phyloP scores from a whole-genome alignment of 768 basidiomycete genomes.

The Pleurotus cornucopiae region DNA sequence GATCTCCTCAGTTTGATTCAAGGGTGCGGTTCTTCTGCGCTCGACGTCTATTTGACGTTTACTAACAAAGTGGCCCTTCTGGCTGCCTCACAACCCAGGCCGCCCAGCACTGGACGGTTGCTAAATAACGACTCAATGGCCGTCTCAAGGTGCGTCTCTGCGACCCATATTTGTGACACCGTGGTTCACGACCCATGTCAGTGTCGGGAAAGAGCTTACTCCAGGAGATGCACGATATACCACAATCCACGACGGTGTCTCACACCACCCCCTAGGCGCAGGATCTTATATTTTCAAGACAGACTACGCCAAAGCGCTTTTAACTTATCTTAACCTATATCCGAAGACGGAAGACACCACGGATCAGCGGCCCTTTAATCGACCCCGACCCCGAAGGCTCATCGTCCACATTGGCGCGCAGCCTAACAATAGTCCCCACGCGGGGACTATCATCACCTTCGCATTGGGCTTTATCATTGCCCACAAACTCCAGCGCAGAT shows the following conservation, averaged over 20 bases:
- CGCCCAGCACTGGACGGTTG: no score
- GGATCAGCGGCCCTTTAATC: background rate
- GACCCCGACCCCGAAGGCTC: background rate
- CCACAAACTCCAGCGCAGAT: constrained; percentile 11
- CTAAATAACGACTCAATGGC: no score
- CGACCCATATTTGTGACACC: no score
- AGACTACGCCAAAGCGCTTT: constrained; percentile 2
- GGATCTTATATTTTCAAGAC: constrained; percentile 19
- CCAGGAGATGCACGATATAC: background rate
- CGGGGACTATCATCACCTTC: constrained; percentile 23
- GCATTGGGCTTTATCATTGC: constrained; percentile 22
- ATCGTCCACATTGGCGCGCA: constrained; percentile 23
- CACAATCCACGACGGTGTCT: constrained; percentile 15
- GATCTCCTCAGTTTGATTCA: no score
- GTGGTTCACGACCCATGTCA: background rate
- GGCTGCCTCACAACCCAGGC: no score
- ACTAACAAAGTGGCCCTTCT: no score
- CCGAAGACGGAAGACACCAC: background rate
- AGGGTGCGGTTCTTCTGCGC: no score
- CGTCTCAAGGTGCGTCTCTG: no score
- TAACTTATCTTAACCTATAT: constrained; percentile 10
- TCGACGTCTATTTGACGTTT: no score
- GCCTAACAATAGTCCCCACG: constrained; percentile 28
- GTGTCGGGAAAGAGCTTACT: background rate
- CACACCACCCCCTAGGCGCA: constrained; percentile 21